Percentiles rank a stretch among this genome's conserved stretches.
Conservation (phyloP, 192 early-diverging fungal genomes). For the Coemansia sp. region DNA sequence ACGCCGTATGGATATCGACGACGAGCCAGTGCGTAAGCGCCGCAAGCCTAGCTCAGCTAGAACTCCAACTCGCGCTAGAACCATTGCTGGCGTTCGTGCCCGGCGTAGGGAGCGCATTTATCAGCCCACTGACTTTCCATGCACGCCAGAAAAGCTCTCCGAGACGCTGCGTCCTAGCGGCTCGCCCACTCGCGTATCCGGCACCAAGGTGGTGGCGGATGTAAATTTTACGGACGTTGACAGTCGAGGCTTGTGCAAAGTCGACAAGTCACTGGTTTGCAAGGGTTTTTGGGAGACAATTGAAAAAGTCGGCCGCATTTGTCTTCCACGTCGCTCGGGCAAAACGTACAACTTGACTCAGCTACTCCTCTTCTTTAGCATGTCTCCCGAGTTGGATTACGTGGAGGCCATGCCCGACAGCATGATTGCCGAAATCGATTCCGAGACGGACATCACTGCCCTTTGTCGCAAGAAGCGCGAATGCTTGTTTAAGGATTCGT, state of each 20-base stretch:
- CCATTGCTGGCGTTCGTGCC: neutral
- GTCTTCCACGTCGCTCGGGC: conserved; percentile 37
- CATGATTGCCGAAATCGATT: too few relatives aligned
- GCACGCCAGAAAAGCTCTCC: conserved; percentile 29
- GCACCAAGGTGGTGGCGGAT: conserved; percentile 28
- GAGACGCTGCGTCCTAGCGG: conserved; percentile 31
- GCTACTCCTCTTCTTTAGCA: conserved; percentile 44
- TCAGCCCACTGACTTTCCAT: neutral
- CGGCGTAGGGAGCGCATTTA: neutral
- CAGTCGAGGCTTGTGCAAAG: conserved; percentile 20
- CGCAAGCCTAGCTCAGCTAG: neutral
- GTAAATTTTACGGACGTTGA: conserved; percentile 26
- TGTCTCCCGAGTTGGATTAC: conserved; percentile 10
- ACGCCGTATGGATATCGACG: neutral
- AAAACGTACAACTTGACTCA: conserved; percentile 51
- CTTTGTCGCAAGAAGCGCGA: conserved; percentile 39
- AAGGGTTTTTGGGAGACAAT: conserved; percentile 43
- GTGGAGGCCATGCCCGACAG: conserved; percentile 16
- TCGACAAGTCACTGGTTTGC: conserved; percentile 48
- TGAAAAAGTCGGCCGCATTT: conserved; percentile 27
- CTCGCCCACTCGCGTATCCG: conserved; percentile 37
- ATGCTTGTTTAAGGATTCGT: conserved; percentile 26
- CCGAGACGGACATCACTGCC: conserved; percentile 10
- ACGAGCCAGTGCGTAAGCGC: neutral
- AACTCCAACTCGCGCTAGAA: neutral